Evolutionary conservation across 176 grass and related monocot genomes (phyloP), one percentile per base, ranked within the genome.

Genomic region (Calamus simplicifolius): DNA sequence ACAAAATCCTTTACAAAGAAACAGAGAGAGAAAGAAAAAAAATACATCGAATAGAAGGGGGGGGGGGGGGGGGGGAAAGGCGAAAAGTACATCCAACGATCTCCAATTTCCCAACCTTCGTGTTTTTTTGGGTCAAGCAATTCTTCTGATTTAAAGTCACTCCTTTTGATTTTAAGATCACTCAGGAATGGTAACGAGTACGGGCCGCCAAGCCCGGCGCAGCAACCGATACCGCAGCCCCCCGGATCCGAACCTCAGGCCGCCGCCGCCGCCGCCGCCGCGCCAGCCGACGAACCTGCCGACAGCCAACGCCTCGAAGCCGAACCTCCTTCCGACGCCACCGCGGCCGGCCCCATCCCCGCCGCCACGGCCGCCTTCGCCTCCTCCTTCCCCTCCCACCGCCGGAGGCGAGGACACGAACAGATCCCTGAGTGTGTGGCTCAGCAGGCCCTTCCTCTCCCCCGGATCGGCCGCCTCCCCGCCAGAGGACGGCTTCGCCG

Each of bases 181-280:
- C 79, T 95, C 90, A 56, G 77, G 86, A 79, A 95, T 95, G 76
- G 86, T 86, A 54, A 82, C 86, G 49, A 95, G 90, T 38, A 78
- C 69, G 6, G 90, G 86, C 49, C 74, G 76, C 90, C 90, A 95
- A 12, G 77, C 69, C 10, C 90, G 27, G 13, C 90, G 66, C 49
- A 89, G 67, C 23, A 95, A 70, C 25, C 86, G 76, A 0, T 79
- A 70, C 63, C 86, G 71, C 63, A 95, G 72, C 2, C 74, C 71
- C 21, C 73, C 67, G 57, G 89, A 90, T 63, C 65, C 69, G 66
- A 81, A 87, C 73, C 86, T 27, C 25, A 71, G 82, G 65, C 48
- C 25, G 28, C 18, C 59, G 0, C 57, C 72, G 62, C 18, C 65
- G 1, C 54, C 56, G 23, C 50, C 61, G 25, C 17, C 75, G 8